Base-by-base conservation (phyloP, 2,329 filamentous ascomycete species). In the Colletotrichum sp. region DNA sequence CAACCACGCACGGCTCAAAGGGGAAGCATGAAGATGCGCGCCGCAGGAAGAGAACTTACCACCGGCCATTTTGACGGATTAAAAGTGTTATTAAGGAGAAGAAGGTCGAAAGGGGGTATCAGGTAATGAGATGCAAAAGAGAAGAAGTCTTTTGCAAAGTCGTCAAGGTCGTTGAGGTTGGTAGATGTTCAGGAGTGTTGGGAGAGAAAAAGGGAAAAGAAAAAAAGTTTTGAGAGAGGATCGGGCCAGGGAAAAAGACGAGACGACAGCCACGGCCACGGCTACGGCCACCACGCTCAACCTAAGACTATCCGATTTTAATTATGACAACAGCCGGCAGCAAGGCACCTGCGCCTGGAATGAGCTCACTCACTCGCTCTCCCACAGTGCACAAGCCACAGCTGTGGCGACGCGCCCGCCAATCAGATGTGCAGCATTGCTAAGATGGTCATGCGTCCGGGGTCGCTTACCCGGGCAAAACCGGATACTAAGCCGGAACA, bases 41-140 rank as follows among this genome's bases (percentile, higher is more conserved):
- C 68, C 36, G 67, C 60, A 68, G 34, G 59, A n/a, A 28, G 34
- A 18, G 15, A 15, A 87, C 86, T 87, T 85, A 87, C 86, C 85
- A 80, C 85, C 85, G 85, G 86, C 85, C 86, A 87, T 87, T 85
- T 82, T 87, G 77, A 68, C 66, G 72, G 75, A 74, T 71, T 71
- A 69, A 62, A 76, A 55, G 70, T 59, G 30, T 36, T 77, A 78
- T 77, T 77, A 73, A 62, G 44, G 39, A 39, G 32, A 65, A 55
- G 30, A 57, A 66, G 32, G 21, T 75, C 39, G 79, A 76, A 73
- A 76, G 68, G 76, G 78, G 77, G 71, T 76, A 83, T 80, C 81
- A 82, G 71, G 77, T 60, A 64, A 49, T 73, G 57, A 59, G n/a
- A 65, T 75, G 75, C 76, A 77, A 76, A 77, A 77, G 76, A 77